These are phyloP conservation scores for Thermothelomyces thermophilus DNA, from an alignment of 2,329 filamentous ascomycete genomes.

Conservation along the genomic window DNA sequence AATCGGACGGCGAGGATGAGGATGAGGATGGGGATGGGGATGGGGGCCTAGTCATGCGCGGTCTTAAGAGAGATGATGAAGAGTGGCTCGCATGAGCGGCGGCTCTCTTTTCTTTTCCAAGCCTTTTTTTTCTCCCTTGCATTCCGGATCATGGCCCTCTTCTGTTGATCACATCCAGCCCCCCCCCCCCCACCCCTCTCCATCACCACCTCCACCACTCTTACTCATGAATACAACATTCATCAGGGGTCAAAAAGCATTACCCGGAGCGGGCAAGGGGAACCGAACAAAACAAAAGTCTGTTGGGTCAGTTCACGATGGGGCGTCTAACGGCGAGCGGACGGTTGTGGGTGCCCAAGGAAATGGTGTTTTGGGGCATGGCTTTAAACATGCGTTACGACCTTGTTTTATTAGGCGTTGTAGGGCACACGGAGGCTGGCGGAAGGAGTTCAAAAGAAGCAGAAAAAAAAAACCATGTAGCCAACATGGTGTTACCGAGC, in stretches of 20 bases:
- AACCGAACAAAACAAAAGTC: constrained; percentile 9
- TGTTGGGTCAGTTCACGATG: not conserved
- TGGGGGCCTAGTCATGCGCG: constrained; percentile 52
- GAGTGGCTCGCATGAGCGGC: constrained; percentile 47
- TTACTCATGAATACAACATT: not conserved
- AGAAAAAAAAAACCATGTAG: too few relatives aligned
- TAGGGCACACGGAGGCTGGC: too few relatives aligned
- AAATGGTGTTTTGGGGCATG: too few relatives aligned
- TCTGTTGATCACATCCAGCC: not conserved
- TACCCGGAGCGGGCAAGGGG: constrained; percentile 7
- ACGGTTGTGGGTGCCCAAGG: too few relatives aligned
- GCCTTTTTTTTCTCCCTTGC: not conserved
- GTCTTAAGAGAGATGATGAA: constrained; percentile 51
- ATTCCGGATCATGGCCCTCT: not conserved
- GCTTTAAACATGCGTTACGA: too few relatives aligned
- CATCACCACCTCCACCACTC: not conserved
- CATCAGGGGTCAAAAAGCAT: not conserved
- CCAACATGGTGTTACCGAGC: too few relatives aligned
- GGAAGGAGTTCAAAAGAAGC: too few relatives aligned
- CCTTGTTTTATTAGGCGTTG: too few relatives aligned
- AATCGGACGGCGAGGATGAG: constrained; percentile 45
- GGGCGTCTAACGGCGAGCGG: too few relatives aligned
- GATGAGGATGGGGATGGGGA: constrained; percentile 54
- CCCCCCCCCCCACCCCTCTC: not conserved
- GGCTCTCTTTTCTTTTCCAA: not conserved